Conservation (phyloP, 2,329 filamentous ascomycete genomes). For the Clonostachys rosea region DNA sequence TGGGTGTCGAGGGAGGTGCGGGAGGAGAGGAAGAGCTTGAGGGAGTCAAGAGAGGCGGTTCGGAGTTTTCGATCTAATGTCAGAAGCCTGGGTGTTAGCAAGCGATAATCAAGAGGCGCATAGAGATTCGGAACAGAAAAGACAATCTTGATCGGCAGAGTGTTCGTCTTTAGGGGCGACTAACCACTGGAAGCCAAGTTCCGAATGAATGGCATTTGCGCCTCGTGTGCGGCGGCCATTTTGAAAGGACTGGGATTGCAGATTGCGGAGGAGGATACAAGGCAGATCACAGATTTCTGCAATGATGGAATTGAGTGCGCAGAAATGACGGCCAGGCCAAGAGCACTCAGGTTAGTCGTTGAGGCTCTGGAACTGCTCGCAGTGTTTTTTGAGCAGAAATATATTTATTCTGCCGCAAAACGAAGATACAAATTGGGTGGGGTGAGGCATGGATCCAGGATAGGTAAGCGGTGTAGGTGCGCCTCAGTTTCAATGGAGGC, state of each 20-base stretch:
- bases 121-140: neutral
- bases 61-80: slow-evolving; percentile 69
- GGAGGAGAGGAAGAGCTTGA: slow-evolving; percentile 71
- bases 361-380: no score
- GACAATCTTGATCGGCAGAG: neutral
- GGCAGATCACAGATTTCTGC: no score
- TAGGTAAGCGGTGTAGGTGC: no score
- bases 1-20: slow-evolving; percentile 54
- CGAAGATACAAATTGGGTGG: no score
- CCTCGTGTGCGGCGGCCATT: slow-evolving; percentile 34
- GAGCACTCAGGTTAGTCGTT: no score
- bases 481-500: no score
- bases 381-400: no score
- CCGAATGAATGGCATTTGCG: slow-evolving; percentile 69
- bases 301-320: no score
- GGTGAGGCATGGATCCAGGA: no score
- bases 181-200: slow-evolving; percentile 80
- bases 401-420: no score
- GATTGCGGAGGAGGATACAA: neutral
- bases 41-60: slow-evolving; percentile 70
- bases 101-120: neutral
- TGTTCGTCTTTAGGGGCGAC: slow-evolving; percentile 17
- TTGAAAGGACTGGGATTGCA: slow-evolving; percentile 4
- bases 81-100: neutral
- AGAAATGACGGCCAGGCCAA: no score